These are phyloP conservation scores for Paraphoma sp. DNA, from an alignment of 2,329 filamentous ascomycete species.

Conservation along the genomic window DNA sequence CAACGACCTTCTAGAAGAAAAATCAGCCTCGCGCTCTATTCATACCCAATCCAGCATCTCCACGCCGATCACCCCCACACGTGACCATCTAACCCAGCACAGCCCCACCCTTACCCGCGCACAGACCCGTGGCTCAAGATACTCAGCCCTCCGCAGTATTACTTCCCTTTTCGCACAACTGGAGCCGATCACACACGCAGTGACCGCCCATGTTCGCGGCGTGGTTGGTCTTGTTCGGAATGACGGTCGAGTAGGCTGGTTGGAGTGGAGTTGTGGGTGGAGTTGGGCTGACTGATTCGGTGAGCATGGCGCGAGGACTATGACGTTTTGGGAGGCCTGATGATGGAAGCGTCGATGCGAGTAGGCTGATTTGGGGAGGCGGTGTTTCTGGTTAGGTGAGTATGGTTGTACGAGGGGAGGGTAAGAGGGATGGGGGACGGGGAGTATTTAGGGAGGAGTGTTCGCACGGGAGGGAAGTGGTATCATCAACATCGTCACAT, in stretches of 20 bases:
- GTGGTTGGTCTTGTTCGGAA: too few species aligned
- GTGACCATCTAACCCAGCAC: neutral
- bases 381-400: neutral
- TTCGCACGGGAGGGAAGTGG: too few species aligned
- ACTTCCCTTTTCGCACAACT: neutral
- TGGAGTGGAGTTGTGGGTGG: neutral
- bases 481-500: too few species aligned
- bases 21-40: neutral
- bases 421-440: neutral
- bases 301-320: neutral
- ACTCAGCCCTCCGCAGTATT: neutral
- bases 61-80: neutral
- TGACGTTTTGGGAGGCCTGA: slow-evolving; percentile 9
- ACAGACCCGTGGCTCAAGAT: neutral
- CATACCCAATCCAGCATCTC: neutral
- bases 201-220: too few species aligned
- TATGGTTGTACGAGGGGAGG: too few species aligned
- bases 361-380: neutral
- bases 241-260: too few species aligned
- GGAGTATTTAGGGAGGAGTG: too few species aligned
- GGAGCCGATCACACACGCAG: too few species aligned
- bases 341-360: neutral
- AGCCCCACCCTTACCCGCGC: neutral
- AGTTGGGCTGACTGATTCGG: neutral
- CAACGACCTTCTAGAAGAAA: neutral